phyloP scores from a whole-genome alignment of 345 rosid species.

The Turritis glabra region DNA sequence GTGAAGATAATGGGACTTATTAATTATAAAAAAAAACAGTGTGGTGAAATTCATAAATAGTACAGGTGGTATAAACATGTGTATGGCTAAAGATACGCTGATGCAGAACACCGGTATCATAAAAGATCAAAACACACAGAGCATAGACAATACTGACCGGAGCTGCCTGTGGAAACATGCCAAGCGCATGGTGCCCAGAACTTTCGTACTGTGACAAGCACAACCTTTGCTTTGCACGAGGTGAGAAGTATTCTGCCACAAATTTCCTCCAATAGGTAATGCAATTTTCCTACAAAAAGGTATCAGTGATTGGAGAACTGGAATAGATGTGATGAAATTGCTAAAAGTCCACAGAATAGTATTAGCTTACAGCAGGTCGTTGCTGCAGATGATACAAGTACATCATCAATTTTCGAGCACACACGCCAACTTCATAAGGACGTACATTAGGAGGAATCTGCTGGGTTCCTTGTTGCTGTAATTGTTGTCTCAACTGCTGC shows the following conservation, averaged over 20 bases:
- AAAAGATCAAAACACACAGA: background rate
- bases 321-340: background rate
- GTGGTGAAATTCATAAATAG: background rate
- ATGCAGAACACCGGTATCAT: slow-evolving; percentile 18
- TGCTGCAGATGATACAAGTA: slow-evolving; percentile 89
- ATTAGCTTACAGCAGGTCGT: slow-evolving; percentile 69
- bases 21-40: background rate
- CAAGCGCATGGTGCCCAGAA: slow-evolving; percentile 87
- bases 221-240: slow-evolving; percentile 93
- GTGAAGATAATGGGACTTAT: background rate
- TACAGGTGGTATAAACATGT: background rate
- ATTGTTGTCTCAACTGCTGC: slow-evolving; percentile 73
- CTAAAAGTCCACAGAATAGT: background rate
- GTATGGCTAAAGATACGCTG: background rate
- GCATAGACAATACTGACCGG: slow-evolving; percentile 56
- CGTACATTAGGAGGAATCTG: slow-evolving; percentile 57
- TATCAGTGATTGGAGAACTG: slow-evolving; percentile 14
- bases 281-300: slow-evolving; percentile 65
- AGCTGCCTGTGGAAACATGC: slow-evolving; percentile 92
- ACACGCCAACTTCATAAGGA: slow-evolving; percentile 78
- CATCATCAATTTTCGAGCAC: slow-evolving; percentile 94
- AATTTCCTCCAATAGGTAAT: slow-evolving; percentile 95
- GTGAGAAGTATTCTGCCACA: slow-evolving; percentile 90
- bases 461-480: slow-evolving; percentile 73
- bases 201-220: slow-evolving; percentile 87